These are phyloP conservation scores for Cyclostephanos invisitatus DNA, from an alignment of 108 stramenopile genomes.

Conservation along the genomic window DNA sequence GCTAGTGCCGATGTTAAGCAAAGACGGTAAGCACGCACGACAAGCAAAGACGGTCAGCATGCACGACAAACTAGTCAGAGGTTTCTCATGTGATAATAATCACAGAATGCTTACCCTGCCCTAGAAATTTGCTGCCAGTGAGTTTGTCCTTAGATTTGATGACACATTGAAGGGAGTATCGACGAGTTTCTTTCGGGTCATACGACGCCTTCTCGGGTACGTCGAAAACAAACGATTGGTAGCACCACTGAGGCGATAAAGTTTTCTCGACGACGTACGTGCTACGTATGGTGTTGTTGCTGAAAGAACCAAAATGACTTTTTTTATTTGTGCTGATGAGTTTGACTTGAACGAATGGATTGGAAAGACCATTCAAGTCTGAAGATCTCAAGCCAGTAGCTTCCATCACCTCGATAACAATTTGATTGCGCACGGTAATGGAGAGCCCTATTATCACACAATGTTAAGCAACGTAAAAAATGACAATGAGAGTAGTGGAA, in stretches of 20 bases:
- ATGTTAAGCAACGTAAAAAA: background rate
- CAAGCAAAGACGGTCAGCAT: conserved; percentile 1
- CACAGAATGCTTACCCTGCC: conserved; percentile 31
- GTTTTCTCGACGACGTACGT: conserved; percentile 86
- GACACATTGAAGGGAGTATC: conserved; percentile 57
- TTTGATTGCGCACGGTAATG: conserved; percentile 65
- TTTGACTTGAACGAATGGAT: conserved; percentile 78
- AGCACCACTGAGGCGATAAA: conserved; percentile 76
- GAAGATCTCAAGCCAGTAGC: conserved; percentile 71
- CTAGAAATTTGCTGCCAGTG: conserved; percentile 61
- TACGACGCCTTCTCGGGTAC: conserved; percentile 69
- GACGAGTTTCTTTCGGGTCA: conserved; percentile 55
- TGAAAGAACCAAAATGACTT: conserved; percentile 47
- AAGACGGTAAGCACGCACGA: background rate
- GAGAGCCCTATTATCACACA: conserved; percentile 8
- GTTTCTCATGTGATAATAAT: background rate
- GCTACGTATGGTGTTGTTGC: conserved; percentile 46
- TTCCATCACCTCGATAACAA: conserved; percentile 83
- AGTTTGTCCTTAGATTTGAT: conserved; percentile 51
- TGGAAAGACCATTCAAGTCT: conserved; percentile 65
- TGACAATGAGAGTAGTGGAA: background rate
- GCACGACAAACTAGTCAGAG: background rate
- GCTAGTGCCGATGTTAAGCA: conserved; percentile 22
- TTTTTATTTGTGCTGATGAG: conserved; percentile 52
- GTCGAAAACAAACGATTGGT: conserved; percentile 85